Evolutionary conservation across 2,329 filamentous ascomycete species (phyloP).

Genomic region (Calycina herbarum): DNA sequence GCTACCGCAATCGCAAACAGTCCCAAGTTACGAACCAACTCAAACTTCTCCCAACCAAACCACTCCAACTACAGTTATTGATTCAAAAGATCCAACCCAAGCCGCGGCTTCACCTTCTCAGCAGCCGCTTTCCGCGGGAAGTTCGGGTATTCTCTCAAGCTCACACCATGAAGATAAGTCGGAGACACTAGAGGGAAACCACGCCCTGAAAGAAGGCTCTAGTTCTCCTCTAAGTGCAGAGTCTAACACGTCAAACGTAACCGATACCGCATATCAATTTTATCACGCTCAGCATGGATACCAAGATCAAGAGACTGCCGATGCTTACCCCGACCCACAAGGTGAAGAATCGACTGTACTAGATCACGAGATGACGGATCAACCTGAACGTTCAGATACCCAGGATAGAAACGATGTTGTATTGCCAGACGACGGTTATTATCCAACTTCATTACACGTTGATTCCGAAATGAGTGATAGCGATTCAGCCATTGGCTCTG

Average conservation of each 20-base stretch:
- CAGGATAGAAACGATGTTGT: neutral
- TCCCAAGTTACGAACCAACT: neutral
- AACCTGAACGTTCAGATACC: neutral
- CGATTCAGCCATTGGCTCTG: conserved; percentile 19
- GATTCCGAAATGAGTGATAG: conserved; percentile 18
- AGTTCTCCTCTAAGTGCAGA: conserved; percentile 15
- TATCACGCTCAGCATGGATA: conserved; percentile 13
- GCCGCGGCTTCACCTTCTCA: neutral
- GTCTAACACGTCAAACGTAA: conserved; percentile 12
- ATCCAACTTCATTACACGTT: conserved; percentile 17
- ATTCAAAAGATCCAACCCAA: neutral
- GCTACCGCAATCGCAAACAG: neutral
- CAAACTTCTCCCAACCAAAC: neutral
- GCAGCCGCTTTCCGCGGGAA: neutral
- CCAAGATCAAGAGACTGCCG: conserved; percentile 5
- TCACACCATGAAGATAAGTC: neutral
- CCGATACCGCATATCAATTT: conserved; percentile 14
- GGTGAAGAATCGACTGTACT: neutral
- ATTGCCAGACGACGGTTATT: conserved; percentile 17
- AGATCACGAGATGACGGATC: neutral
- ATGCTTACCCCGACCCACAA: neutral
- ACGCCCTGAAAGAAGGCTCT: neutral
- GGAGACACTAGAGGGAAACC: neutral
- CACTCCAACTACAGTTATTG: neutral
- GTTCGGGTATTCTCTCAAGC: neutral